Conservation (phyloP, 345 rosid genomes). For the Populus tremula region DNA sequence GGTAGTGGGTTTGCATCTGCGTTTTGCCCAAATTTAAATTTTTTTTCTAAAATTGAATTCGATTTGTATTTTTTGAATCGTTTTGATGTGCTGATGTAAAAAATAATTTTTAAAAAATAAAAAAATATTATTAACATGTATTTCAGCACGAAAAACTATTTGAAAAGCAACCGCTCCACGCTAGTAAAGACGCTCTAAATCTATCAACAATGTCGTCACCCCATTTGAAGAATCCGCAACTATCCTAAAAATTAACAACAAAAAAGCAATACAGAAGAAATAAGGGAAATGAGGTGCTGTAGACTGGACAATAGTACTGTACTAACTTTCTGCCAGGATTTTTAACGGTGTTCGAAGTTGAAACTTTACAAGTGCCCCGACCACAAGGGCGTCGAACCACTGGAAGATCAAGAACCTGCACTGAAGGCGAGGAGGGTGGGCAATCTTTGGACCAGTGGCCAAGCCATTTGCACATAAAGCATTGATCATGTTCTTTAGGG, state of each 20-base stretch:
- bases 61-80: too few relatives aligned
- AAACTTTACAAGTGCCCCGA: constrained; percentile 8
- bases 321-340: constrained; percentile 15
- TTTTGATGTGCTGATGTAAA: too few relatives aligned
- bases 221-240: constrained; percentile 15
- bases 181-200: not conserved
- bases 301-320: not conserved
- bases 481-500: not conserved
- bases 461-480: constrained; percentile 7
- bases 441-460: constrained; percentile 21
- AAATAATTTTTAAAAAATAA: too few relatives aligned
- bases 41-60: too few relatives aligned
- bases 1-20: too few relatives aligned
- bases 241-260: not conserved
- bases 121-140: too few relatives aligned
- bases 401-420: not conserved
- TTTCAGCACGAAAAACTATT: too few relatives aligned
- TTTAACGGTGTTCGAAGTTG: not conserved
- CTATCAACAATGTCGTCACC: not conserved
- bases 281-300: not conserved
- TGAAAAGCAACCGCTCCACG: too few relatives aligned
- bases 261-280: not conserved
- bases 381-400: constrained; percentile 18
- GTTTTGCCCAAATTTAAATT: too few relatives aligned
- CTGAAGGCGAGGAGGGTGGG: not conserved